These are phyloP conservation scores for Forsythia suspensa DNA, from an alignment of 257 asterid species.

Conservation along the genomic window DNA sequence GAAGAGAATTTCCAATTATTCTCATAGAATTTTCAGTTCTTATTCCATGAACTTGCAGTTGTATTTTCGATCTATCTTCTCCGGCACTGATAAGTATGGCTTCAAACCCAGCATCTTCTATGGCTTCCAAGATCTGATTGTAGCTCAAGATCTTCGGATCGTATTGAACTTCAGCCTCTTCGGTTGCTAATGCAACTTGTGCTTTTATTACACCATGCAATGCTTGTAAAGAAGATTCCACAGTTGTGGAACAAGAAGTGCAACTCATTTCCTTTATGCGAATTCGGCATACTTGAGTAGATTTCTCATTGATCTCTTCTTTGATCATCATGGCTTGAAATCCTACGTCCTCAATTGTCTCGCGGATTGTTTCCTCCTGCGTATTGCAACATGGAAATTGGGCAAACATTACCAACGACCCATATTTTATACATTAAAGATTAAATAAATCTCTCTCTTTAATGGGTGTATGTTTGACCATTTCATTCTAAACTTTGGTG, in stretches of 20 bases:
- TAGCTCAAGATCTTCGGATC: slow-evolving; percentile 39
- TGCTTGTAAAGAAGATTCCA: slow-evolving; percentile 46
- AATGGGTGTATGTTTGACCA: no score
- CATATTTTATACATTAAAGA: neutral
- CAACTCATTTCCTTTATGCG: slow-evolving; percentile 51
- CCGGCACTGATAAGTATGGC: slow-evolving; percentile 45
- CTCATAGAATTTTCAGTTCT: slow-evolving; percentile 29
- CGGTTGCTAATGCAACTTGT: slow-evolving; percentile 38
- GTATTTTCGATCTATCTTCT: slow-evolving; percentile 30
- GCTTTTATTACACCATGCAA: slow-evolving; percentile 52
- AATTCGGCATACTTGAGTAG: slow-evolving; percentile 42
- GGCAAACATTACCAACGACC: neutral
- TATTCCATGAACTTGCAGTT: slow-evolving; percentile 44
- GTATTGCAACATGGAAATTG: neutral
- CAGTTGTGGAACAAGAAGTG: slow-evolving; percentile 55
- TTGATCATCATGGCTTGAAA: slow-evolving; percentile 40
- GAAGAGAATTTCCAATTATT: slow-evolving; percentile 35
- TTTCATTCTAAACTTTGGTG: neutral
- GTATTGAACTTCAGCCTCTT: slow-evolving; percentile 46
- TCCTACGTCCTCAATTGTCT: slow-evolving; percentile 61
- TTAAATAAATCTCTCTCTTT: neutral
- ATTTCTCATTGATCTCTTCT: slow-evolving; percentile 32
- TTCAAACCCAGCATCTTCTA: slow-evolving; percentile 52
- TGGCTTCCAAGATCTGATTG: slow-evolving; percentile 36
- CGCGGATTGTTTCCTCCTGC: slow-evolving; percentile 52